A percentile compares a stretch with the other conserved stretches of the same genome.
These are phyloP conservation scores for Auricularia sp. DNA, from an alignment of 768 basidiomycete species.

Conservation along the genomic window DNA sequence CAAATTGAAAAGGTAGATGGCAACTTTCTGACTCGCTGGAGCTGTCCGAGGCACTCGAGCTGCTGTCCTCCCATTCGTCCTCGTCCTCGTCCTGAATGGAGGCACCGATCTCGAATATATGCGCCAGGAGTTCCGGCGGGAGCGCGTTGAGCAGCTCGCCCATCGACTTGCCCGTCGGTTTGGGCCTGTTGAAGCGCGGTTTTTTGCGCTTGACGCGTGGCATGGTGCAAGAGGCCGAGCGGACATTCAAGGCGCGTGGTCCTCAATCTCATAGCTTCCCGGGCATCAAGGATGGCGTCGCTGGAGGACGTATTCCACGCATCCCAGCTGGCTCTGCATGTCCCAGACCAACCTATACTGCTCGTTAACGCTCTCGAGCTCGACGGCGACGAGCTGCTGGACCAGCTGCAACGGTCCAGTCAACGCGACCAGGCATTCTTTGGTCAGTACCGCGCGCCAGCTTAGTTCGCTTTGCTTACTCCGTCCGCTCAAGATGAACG, in stretches of 20 bases:
- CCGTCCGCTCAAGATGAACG: conserved; percentile 34
- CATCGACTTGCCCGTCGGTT: no score
- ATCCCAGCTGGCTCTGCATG: conserved; percentile 47
- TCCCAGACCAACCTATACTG: conserved; percentile 53
- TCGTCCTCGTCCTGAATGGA: conserved; percentile 5
- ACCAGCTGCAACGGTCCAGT: conserved; percentile 28
- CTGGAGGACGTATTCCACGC: conserved; percentile 56
- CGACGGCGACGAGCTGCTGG: conserved; percentile 46
- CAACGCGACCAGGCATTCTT: conserved; percentile 63
- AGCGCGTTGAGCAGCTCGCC: conserved; percentile 31
- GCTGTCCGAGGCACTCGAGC: background rate
- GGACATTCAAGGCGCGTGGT: no score
- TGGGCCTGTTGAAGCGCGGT: no score
- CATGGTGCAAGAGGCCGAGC: no score
- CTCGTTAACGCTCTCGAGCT: conserved; percentile 33
- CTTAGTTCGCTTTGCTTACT: conserved; percentile 14
- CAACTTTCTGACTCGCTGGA: background rate
- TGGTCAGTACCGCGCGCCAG: conserved; percentile 34
- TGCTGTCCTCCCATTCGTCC: background rate
- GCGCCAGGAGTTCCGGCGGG: conserved; percentile 45
- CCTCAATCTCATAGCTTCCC: background rate
- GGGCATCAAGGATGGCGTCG: conserved; percentile 13
- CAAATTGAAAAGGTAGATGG: conserved; percentile 6
- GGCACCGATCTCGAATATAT: conserved; percentile 42
- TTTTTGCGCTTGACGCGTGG: no score